A percentile compares a stretch with the other conserved stretches of the same genome.
Conservation (phyloP, 1,139 yeast genomes). For the Suhomyces bribrorum region DNA sequence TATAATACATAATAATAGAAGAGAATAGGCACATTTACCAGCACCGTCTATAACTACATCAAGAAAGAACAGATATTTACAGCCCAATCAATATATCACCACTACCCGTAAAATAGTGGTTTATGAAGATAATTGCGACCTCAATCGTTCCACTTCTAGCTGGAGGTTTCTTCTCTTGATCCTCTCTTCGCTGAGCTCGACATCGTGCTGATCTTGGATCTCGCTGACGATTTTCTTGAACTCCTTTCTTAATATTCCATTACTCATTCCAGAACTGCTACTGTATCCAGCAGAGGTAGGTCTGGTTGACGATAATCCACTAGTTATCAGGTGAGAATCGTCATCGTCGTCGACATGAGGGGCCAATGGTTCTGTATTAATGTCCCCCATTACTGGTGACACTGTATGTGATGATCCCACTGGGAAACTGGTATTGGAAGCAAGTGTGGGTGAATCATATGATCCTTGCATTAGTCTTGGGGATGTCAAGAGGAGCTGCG, state of each 20-base stretch:
- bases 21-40: not conserved
- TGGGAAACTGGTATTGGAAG: conserved; percentile 14
- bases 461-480: conserved; percentile 13
- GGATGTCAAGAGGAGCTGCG: conserved; percentile 11
- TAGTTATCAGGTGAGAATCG: conserved; percentile 18
- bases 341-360: conserved; percentile 19
- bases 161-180: conserved; percentile 52
- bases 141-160: conserved; percentile 31
- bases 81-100: too few relatives aligned
- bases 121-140: conserved; percentile 4
- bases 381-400: conserved; percentile 32
- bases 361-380: conserved; percentile 10
- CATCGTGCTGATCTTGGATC: conserved; percentile 61
- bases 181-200: conserved; percentile 59
- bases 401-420: conserved; percentile 14
- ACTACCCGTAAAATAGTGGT: too few relatives aligned
- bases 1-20: conserved; percentile 9
- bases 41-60: conserved; percentile 3
- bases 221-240: conserved; percentile 68
- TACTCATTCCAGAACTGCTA: conserved; percentile 26
- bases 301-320: conserved; percentile 17
- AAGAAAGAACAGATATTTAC: too few relatives aligned
- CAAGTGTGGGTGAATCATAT: conserved; percentile 9
- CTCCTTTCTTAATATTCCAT: conserved; percentile 62
- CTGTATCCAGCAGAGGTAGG: conserved; percentile 18